Evolutionary conservation across 257 asterid species (phyloP), one percentile per base, ranked within the genome.

Genomic region (Nicotiana attenuata): DNA sequence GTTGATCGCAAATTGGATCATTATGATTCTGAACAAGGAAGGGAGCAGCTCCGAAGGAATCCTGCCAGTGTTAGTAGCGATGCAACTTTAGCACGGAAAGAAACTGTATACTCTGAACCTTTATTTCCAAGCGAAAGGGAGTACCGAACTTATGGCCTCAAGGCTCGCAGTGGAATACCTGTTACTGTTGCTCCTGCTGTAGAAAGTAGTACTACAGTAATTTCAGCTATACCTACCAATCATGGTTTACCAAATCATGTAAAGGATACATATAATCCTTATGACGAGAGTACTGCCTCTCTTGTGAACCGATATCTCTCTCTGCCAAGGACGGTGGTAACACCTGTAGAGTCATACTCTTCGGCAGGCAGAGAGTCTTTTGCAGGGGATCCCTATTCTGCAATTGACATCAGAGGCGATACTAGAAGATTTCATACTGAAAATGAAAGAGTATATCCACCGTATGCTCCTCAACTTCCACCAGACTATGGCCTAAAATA

Each of bases 251-350:
- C 59, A 66, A 87, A 80, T 73, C 60, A 67, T 13, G 20, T 13
- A 14, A 85, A 61, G 41, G 73, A 80, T 63, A 78, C 61, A 7
- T 81, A 17, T 73, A 41, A 89, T 81, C 97, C 98, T 64, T 92
- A 91, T 50, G 92, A 86, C 57, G 96, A 91, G 65, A 87, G 88
- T 88, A 93, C 96, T 71, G 68, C 91, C 63, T 85, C 92, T 33
- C 69, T 95, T 89, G 97, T 96, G 4, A 91, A 91, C 65, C 89
- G 92, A 5, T 93, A 91, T 84, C 91, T 92, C 14, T 22, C 90
- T 6, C 73, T 87, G 73, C 91, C 97, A 3, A 82, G 83, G 84
- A 59, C 47, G 10, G 28, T 52, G 10, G 82, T 80, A 35, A 41
- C 80, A 15, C 86, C 89, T 55, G 69, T 87, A 26, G 90, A 84